Conservation (phyloP, 176 grass and related monocot genomes). For the Musa itinerans region DNA sequence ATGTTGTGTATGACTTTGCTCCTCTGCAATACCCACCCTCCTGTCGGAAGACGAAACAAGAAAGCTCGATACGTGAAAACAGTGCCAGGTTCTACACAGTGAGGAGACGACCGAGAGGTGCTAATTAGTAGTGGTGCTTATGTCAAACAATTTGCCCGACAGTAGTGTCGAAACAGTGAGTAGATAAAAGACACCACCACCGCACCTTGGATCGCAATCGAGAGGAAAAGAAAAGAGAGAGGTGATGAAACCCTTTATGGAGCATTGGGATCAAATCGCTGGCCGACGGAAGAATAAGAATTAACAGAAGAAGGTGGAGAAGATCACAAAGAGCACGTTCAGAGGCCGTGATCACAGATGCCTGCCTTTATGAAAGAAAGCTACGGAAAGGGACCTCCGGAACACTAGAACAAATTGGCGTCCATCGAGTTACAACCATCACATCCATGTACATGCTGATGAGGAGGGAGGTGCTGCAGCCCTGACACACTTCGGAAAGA, state of each 20-base stretch:
- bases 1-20: too few species aligned
- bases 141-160: neutral
- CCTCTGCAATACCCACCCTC: neutral
- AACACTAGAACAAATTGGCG: neutral
- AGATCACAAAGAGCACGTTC: slow-evolving; percentile 11
- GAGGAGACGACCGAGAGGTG: slow-evolving; percentile 3
- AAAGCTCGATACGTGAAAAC: neutral
- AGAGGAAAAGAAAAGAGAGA: neutral
- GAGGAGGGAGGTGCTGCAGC: neutral
- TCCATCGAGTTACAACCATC: slow-evolving; percentile 2
- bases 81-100: neutral
- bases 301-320: neutral
- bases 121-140: neutral
- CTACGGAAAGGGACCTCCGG: slow-evolving; percentile 12
- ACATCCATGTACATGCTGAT: neutral
- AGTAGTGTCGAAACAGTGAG: neutral
- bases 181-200: neutral
- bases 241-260: neutral
- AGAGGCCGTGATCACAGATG: slow-evolving; percentile 9
- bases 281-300: neutral
- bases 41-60: neutral
- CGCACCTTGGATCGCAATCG: neutral
- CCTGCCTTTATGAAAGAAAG: slow-evolving; percentile 11
- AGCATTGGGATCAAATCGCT: neutral
- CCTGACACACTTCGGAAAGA: neutral